Base-by-base conservation (phyloP, 1,284 basidiomycete genomes). In the Malassezia yamatoensis region DNA sequence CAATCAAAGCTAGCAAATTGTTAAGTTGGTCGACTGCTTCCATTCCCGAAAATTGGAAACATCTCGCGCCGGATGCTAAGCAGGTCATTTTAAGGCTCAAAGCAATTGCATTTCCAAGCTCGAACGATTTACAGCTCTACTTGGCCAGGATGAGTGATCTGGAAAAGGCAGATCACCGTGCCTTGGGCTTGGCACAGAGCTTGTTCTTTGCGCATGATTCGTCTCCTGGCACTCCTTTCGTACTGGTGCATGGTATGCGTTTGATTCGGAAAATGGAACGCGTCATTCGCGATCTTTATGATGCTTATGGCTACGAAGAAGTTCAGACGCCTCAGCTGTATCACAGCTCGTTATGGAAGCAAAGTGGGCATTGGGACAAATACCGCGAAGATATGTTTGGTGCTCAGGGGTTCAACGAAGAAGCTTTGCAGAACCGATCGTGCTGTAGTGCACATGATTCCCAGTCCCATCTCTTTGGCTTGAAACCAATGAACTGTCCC, bases 401-500 rank as follows among this genome's bases (percentile, higher is more conserved):
- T 35, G 64, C 65, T 10, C 59, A 70, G 50, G 72, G 72, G 1
- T 73, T 70, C 47, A 60, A 51, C 5, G 62, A 63, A 16, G 13
- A 44, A 44, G 36, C 15, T 41, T 18, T 11, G 32, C 37, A 16
- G 7, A 49, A 53, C 5, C 50, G 20, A 1, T 53, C 47, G 7
- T 67, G 65, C 46, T 65, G 64, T 20, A 57, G 56, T 18, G 59
- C 60, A 0, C 46, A 64, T 11, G 43, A 56, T 15, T 6, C 43
- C 9, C 20, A 34, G 5, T 48, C 45, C 18, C 61, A 62, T 16
- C 45, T 49, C 9, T 71, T 70, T 34, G 70, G 70, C 3, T 39
- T 73, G n/a, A 73, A 73, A 56, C 70, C 70, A 15, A 73, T 73
- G 70, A 73, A 73, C 51, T 73, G 70, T 43, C 70, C 70, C 0